Evolutionary conservation across 1,284 basidiomycete genomes (phyloP).

Genomic region (Tilletia walkeri): DNA sequence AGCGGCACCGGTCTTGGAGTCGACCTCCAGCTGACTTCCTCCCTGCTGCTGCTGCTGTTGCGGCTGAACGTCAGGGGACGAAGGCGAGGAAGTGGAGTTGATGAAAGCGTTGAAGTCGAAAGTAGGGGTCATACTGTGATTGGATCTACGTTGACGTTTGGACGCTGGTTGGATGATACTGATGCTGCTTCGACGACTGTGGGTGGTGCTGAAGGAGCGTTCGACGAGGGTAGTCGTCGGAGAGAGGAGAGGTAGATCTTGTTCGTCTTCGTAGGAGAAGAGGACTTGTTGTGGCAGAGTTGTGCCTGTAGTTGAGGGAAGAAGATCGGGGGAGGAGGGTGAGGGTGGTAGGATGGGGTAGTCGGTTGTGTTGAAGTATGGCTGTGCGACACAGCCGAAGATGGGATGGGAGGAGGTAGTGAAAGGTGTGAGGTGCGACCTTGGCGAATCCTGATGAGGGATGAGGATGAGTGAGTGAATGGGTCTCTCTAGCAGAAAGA

Average conservation of each 20-base stretch:
- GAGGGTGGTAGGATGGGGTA: not conserved
- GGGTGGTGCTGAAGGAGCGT: conserved; percentile 2
- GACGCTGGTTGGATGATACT: too few relatives aligned
- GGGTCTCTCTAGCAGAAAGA: not conserved
- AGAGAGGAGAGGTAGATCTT: conserved; percentile 2
- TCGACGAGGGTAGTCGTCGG: conserved; percentile 4
- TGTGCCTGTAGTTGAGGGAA: not conserved
- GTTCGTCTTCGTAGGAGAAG: not conserved
- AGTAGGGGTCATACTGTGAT: conserved; percentile 29
- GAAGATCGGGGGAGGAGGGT: not conserved
- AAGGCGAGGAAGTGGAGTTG: conserved; percentile 21
- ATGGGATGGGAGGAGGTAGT: not conserved
- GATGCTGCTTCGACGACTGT: too few relatives aligned
- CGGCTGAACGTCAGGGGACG: not conserved
- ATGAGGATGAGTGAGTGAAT: not conserved
- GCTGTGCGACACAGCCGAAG: conserved; percentile 10
- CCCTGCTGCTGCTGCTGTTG: not conserved
- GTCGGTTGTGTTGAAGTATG: not conserved
- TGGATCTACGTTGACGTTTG: too few relatives aligned
- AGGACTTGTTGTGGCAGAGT: not conserved
- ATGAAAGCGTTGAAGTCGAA: conserved; percentile 43
- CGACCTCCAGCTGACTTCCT: too few relatives aligned
- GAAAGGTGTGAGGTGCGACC: not conserved
- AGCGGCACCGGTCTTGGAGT: too few relatives aligned
- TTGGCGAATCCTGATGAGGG: conserved; percentile 13